phyloP scores from a whole-genome alignment of 257 asterid species.

The Plantago elongata region DNA sequence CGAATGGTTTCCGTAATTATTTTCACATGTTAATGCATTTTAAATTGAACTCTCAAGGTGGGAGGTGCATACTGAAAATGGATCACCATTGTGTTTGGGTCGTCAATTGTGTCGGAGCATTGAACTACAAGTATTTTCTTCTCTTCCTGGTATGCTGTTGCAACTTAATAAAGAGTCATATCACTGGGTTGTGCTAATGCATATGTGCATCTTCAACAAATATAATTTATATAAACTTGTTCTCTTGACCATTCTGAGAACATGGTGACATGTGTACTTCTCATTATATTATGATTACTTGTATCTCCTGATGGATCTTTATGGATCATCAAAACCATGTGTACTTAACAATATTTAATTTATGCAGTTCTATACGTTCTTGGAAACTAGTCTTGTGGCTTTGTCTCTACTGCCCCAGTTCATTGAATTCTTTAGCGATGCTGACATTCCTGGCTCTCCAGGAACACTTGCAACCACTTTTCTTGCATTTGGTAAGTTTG shows the following conservation, averaged over 20 bases:
- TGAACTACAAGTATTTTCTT: conserved; percentile 93
- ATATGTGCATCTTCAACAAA: not conserved
- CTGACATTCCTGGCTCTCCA: conserved; percentile 90
- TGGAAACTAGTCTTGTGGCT: conserved; percentile 82
- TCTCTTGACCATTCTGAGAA: not conserved
- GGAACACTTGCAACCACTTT: conserved; percentile 93
- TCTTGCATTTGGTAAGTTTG: conserved; percentile 69
- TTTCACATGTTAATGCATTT: conserved; percentile 16
- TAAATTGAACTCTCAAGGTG: conserved; percentile 55
- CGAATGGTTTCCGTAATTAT: conserved; percentile 9
- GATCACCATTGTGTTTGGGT: conserved; percentile 99
- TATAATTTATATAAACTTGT: not conserved
- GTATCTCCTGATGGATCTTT: no score
- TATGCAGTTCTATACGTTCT: conserved; percentile 88
- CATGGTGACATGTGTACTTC: conserved; percentile 10
- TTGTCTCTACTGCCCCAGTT: conserved; percentile 75
- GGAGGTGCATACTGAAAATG: conserved; percentile 94
- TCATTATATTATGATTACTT: no score
- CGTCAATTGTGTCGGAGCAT: conserved; percentile 96
- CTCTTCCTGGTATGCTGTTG: conserved; percentile 80
- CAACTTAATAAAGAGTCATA: not conserved
- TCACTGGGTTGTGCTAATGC: not conserved
- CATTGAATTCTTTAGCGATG: conserved; percentile 87
- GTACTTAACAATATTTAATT: conserved; percentile 3
- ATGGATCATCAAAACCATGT: no score